Base-by-base conservation (phyloP, 1,284 basidiomycete genomes). In the Coriolopsis trogii region DNA sequence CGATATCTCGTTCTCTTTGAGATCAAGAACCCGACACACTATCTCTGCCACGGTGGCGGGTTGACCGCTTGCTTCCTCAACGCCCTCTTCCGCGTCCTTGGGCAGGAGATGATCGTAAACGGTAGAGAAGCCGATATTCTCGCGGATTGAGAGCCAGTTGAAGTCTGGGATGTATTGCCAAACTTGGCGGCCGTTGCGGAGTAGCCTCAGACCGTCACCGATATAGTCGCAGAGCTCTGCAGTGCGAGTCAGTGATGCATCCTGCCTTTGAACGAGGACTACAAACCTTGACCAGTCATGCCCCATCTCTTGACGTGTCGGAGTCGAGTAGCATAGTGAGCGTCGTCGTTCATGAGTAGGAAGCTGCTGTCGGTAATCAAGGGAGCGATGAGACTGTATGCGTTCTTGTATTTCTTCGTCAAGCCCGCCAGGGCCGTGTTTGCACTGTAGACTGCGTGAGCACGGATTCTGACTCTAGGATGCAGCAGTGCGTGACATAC, bases 361-460 rank as follows among this genome's bases (percentile, higher is more conserved):
- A 59, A 25, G 13, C 62, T 44, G 41, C 62, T 62, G 47, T 73
- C 73, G 1, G 64, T 24, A 29, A 76, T 68, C 1, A 61, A 63
- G 1, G 75, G 75, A 3, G 63, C 61, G 38, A 72, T 59, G 21
- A 77, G 60, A 3, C 69, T 67, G 46, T 72, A 70, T 1, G 69
- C 73, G 52, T 76, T 77, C 13, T 49, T 53, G 34, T 67, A 65
- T 40, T 61, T 50, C 8, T 50, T 34, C 7, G 65, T 63, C 51
- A 65, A 39, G 1, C 61, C 68, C 7, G 73, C 69, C 3, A 75
- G 47, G 7, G 65, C 62, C 6, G 70, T 67, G 49, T 74, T 73
- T 8, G 73, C 73, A 31, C 74, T 76, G 41, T 10, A 48, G 47
- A 39, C 20, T 29, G 25, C 26, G 15, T 43, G 38, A 20, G 23